phyloP scores from a whole-genome alignment of 1,139 yeast genomes.

The Taphrina sp. region DNA sequence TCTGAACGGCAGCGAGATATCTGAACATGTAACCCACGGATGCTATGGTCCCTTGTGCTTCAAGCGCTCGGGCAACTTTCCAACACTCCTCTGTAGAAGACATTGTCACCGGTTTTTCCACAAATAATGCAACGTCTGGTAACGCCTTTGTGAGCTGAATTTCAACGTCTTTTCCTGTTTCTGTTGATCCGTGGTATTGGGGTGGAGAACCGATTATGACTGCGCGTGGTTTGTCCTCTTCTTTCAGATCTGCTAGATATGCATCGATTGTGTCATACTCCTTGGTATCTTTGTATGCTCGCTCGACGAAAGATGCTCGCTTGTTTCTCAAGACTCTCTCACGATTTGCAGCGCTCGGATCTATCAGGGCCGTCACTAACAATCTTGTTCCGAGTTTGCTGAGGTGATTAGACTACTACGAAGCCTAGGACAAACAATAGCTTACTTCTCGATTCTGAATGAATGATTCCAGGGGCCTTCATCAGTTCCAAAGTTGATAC shows the following conservation, averaged over 20 bases:
- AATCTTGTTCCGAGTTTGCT: constrained; percentile 37
- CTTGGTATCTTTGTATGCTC: constrained; percentile 35
- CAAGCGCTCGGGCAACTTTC: constrained; percentile 33
- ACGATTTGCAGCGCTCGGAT: constrained; percentile 37
- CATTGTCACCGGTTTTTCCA: constrained; percentile 39
- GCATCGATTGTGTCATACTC: constrained; percentile 35
- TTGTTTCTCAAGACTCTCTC: constrained; percentile 36
- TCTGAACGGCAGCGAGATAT: constrained; percentile 39
- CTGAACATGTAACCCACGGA: constrained; percentile 40
- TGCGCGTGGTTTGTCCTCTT: constrained; percentile 35
- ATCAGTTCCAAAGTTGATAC: constrained; percentile 39
- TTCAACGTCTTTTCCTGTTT: constrained; percentile 37
- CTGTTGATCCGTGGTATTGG: constrained; percentile 38
- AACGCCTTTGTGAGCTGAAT: constrained; percentile 33
- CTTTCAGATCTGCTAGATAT: constrained; percentile 33
- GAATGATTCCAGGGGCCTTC: constrained; percentile 40
- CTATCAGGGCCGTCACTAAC: constrained; percentile 38
- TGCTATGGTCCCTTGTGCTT: constrained; percentile 29
- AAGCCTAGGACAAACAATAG: not conserved
- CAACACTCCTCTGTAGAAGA: constrained; percentile 38
- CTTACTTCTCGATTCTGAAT: constrained; percentile 27
- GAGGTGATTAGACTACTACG: not conserved
- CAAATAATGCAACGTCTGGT: constrained; percentile 37
- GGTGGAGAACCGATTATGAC: constrained; percentile 39
- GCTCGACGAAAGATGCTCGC: constrained; percentile 33